Base-by-base conservation (phyloP, 148 eudicot genomes). In the Fagopyrum homotropicum region DNA sequence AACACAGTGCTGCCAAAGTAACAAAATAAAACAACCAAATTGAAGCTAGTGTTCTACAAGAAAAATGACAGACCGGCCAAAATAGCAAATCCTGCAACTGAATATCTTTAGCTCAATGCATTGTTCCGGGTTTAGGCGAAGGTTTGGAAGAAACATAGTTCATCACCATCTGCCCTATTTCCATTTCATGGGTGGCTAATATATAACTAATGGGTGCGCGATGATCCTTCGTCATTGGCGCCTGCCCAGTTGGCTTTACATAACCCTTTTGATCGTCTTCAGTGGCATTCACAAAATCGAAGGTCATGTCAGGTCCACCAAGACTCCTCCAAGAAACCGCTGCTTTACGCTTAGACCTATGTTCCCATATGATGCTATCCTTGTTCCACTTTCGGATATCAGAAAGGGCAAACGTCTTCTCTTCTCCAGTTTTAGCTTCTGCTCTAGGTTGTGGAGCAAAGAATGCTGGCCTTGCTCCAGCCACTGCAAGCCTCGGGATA, bases 91-190 rank as follows among this genome's bases (percentile, higher is more conserved):
- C 17, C 57, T 52, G 17, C 15, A 52, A 52, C 57, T 12, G 19
- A 19, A 52, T 12, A 52, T 16, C n/a, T 14, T 52, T 52, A 4
- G 17, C 17, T 52, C n/a, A 52, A 12, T 52, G 57, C 57, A 52
- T 52, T 52, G 57, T 52, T 52, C 5, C 17, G 4, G 15, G n/a
- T 14, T 49, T 14, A 3, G 12, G 11, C 17, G 82, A 76, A 19
- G 68, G 47, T 9, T 74, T 81, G 64, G 84, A 81, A 57, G 30
- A 78, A 79, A 75, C 82, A 61, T 80, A 79, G 45, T 86, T 86
- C 87, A 86, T 84, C 85, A 86, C 87, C 80, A 86, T 78, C 74
- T 76, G 81, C 26, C 89, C 89, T 30, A 76, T 74, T 80, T 84
- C 72, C 83, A 86, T 19, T 16, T 80, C 83, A 48, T 82, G 80